Evolutionary conservation across 176 grass and related monocot species (phyloP).

Genomic region (Dactylis glomerata): DNA sequence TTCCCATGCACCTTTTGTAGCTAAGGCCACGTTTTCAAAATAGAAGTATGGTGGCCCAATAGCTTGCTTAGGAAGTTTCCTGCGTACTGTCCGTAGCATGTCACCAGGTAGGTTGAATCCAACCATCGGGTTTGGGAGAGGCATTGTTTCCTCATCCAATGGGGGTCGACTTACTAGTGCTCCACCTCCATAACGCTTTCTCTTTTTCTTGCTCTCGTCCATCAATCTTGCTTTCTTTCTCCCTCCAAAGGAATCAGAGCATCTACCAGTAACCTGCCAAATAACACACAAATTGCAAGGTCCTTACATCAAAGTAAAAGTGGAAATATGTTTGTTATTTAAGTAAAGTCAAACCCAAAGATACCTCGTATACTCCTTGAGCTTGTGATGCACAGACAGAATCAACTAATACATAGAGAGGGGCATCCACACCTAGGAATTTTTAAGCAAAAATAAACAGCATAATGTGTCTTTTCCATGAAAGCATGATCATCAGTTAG

Average conservation of each 20-base stretch:
- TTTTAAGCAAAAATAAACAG: conserved; percentile 28
- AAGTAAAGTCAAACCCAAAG: not conserved
- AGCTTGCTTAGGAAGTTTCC: conserved; percentile 46
- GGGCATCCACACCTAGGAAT: conserved; percentile 58
- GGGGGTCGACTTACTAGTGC: conserved; percentile 19
- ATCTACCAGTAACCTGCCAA: conserved; percentile 17
- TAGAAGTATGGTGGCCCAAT: conserved; percentile 83
- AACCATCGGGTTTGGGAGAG: conserved; percentile 71
- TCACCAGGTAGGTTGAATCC: conserved; percentile 62
- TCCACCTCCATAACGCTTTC: conserved; percentile 34
- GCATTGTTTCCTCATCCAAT: conserved; percentile 28
- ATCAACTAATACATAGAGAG: conserved; percentile 57
- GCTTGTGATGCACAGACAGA: conserved; percentile 70
- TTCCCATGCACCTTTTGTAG: conserved; percentile 72
- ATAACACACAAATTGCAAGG: conserved; percentile 24
- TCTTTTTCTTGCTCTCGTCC: conserved; percentile 34
- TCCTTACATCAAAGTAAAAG: conserved; percentile 1
- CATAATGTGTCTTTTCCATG: not conserved
- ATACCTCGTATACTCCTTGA: conserved; percentile 51
- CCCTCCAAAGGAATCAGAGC: conserved; percentile 9
- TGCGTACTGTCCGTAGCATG: not conserved
- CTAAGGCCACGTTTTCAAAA: conserved; percentile 76
- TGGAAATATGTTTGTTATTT: not conserved
- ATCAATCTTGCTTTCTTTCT: conserved; percentile 28
- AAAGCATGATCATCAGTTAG: not conserved